A percentile compares a stretch with the other conserved stretches of the same genome.
Conservation (phyloP, 2,329 filamentous ascomycete genomes). For the Fonsecaea erecta region DNA sequence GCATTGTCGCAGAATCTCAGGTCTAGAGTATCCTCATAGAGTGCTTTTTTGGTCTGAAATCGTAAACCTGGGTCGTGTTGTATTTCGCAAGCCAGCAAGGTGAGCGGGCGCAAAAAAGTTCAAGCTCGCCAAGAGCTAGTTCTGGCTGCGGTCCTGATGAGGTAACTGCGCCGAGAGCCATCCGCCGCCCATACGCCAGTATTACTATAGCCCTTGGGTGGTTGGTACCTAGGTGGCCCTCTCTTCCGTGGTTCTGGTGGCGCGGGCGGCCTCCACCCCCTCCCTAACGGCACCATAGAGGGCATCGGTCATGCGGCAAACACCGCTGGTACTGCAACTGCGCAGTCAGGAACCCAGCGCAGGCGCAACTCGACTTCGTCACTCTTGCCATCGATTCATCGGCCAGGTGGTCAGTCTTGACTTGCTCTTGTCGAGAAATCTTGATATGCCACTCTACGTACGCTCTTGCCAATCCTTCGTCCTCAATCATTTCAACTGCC, state of each 20-base stretch:
- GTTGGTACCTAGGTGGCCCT: too few relatives aligned
- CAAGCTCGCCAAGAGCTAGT: neutral
- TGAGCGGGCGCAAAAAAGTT: slow-evolving; percentile 1
- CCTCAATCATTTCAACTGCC: neutral
- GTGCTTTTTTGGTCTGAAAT: neutral
- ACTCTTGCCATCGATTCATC: slow-evolving; percentile 9
- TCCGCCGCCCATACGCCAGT: neutral
- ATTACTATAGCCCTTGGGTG: too few relatives aligned
- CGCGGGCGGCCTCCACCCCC: neutral
- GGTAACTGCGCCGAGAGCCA: neutral
- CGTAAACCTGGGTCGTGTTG: neutral
- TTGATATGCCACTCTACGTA: neutral
- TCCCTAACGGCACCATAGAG: neutral
- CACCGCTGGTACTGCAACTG: neutral
- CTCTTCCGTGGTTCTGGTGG: neutral
- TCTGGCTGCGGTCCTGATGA: neutral
- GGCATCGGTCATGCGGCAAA: neutral
- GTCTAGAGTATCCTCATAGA: neutral
- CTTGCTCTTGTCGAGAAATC: neutral
- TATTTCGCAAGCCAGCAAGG: neutral
- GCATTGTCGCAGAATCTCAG: neutral
- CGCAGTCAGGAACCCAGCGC: neutral
- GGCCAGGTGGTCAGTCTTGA: slow-evolving; percentile 6
- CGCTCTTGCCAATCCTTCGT: neutral
- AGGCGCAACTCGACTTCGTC: slow-evolving; percentile 4